Evolutionary conservation across 176 grass and related monocot genomes (phyloP).

Genomic region (Oryza meyeriana): DNA sequence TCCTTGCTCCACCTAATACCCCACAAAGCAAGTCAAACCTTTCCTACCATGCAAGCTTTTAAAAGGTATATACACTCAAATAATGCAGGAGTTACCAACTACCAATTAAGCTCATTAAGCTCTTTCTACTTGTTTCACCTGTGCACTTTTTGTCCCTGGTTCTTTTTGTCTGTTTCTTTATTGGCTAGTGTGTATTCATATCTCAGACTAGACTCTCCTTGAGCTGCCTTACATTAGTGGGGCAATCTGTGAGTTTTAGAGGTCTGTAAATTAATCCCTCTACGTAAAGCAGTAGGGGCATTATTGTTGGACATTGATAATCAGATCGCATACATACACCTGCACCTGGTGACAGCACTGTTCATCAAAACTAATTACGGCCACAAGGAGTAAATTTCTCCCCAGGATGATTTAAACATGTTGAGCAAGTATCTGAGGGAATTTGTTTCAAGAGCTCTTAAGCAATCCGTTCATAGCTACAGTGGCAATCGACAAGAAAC

Average conservation of each 20-base stretch:
- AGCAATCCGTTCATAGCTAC: neutral
- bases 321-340: neutral
- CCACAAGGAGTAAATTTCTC: neutral
- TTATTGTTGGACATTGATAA: neutral
- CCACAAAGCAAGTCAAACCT: neutral
- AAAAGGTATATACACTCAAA: neutral
- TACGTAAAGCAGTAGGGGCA: neutral
- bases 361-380: neutral
- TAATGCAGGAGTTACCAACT: neutral
- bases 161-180: neutral
- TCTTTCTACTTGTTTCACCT: neutral
- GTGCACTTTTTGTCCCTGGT: neutral
- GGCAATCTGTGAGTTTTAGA: neutral
- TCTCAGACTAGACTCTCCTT: neutral
- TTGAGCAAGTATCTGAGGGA: neutral
- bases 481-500: neutral
- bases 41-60: neutral
- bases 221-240: neutral
- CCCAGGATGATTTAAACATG: neutral
- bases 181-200: neutral
- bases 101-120: neutral
- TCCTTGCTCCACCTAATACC: constrained; percentile 71
- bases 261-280: neutral
- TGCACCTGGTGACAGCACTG: neutral
- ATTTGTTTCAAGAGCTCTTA: too few relatives aligned